Evolutionary conservation across 768 basidiomycete genomes (phyloP).

Genomic region (Mycena latifolia): DNA sequence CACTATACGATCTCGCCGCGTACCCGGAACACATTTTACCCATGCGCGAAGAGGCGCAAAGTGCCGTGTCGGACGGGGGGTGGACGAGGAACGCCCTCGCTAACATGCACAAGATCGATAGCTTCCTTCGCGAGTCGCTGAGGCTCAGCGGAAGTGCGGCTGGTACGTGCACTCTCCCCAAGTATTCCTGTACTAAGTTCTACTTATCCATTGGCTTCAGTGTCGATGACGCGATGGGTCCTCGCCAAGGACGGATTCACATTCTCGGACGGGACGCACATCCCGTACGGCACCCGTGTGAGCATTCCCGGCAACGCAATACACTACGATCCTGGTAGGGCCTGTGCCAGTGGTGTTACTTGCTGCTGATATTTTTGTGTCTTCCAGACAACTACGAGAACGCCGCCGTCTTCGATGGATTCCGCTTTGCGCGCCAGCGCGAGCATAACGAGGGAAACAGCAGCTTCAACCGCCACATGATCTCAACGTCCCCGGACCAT

Average conservation of each 20-base stretch:
- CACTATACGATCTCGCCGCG: neutral
- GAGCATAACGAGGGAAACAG: neutral
- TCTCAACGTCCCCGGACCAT: too few species aligned
- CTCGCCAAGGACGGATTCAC: too few species aligned
- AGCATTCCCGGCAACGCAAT: too few species aligned
- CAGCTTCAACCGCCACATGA: too few species aligned
- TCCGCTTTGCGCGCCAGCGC: constrained; percentile 57
- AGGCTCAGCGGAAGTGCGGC: neutral
- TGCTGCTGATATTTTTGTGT: constrained; percentile 37
- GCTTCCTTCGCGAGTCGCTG: constrained; percentile 7
- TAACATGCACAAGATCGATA: constrained; percentile 15
- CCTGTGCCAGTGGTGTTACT: too few species aligned
- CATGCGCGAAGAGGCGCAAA: constrained; percentile 7
- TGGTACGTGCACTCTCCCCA: too few species aligned
- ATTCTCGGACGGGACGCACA: too few species aligned
- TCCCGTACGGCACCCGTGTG: too few species aligned
- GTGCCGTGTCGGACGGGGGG: neutral
- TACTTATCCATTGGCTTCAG: neutral
- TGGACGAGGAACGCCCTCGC: neutral
- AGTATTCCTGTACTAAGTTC: too few species aligned
- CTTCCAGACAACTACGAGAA: constrained; percentile 49
- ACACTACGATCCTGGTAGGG: too few species aligned
- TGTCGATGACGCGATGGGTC: too few species aligned
- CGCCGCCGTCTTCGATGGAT: constrained; percentile 56
- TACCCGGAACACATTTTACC: neutral